Evolutionary conservation across 2,329 filamentous ascomycete genomes (phyloP).

Genomic region (Rutstroemia sp.): DNA sequence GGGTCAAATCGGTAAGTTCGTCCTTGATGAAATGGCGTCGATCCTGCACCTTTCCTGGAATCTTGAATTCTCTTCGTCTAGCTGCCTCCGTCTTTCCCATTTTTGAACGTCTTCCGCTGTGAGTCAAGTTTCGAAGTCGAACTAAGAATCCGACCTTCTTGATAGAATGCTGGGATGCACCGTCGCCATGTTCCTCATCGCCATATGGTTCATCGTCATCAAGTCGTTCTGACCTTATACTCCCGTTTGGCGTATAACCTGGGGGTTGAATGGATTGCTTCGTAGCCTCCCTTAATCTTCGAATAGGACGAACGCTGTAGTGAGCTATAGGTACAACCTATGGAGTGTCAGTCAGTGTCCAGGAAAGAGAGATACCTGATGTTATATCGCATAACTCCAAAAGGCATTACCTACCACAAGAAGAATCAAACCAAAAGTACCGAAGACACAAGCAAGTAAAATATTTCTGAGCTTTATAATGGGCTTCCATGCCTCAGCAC

Average conservation of each 20-base stretch:
- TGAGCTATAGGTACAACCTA: slow-evolving; percentile 70
- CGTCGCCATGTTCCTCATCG: slow-evolving; percentile 21
- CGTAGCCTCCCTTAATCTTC: slow-evolving; percentile 26
- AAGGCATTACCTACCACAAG: slow-evolving; percentile 37
- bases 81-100: slow-evolving; percentile 35
- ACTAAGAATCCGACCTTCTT: slow-evolving; percentile 28
- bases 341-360: not conserved
- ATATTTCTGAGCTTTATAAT: slow-evolving; percentile 72
- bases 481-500: slow-evolving; percentile 66
- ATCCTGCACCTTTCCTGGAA: slow-evolving; percentile 75
- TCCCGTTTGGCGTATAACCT: slow-evolving; percentile 27
- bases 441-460: slow-evolving; percentile 77
- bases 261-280: slow-evolving; percentile 27
- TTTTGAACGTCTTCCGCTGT: slow-evolving; percentile 20
- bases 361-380: not conserved
- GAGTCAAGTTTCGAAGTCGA: slow-evolving; percentile 22
- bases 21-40: slow-evolving; percentile 71
- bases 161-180: slow-evolving; percentile 17
- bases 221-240: slow-evolving; percentile 22
- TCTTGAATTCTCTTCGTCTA: slow-evolving; percentile 55
- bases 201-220: slow-evolving; percentile 16
- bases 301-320: slow-evolving; percentile 66
- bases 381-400: not conserved
- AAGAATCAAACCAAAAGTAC: slow-evolving; percentile 66
- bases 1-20: slow-evolving; percentile 62